phyloP scores from a whole-genome alignment of 2,329 filamentous ascomycete species.

The Orbilia blumenaviensis region DNA sequence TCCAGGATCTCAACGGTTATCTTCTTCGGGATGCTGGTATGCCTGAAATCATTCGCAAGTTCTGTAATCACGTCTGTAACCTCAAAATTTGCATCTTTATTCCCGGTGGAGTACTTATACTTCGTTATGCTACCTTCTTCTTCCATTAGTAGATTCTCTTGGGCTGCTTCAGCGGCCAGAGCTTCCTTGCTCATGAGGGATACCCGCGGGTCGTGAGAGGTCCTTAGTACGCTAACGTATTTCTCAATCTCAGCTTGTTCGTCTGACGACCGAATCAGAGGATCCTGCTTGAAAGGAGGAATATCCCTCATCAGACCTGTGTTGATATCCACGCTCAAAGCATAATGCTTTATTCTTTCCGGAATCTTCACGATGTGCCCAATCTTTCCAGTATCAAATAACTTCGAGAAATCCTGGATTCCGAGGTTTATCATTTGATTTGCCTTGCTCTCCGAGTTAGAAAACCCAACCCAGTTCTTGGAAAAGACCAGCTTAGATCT shows the following conservation, averaged over 20 bases:
- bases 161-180: conserved; percentile 32
- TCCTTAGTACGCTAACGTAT: conserved; percentile 23
- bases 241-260: conserved; percentile 43
- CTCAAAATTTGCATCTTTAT: not conserved
- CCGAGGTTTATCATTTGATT: conserved; percentile 45
- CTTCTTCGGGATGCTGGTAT: conserved; percentile 29
- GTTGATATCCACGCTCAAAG: conserved; percentile 48
- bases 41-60: conserved; percentile 46
- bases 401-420: conserved; percentile 41
- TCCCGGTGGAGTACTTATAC: conserved; percentile 16
- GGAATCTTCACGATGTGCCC: conserved; percentile 29
- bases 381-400: conserved; percentile 38
- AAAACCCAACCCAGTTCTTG: conserved; percentile 35
- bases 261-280: conserved; percentile 35
- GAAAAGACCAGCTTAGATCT: conserved; percentile 28
- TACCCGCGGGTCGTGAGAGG: conserved; percentile 34
- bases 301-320: conserved; percentile 49
- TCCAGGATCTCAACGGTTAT: conserved; percentile 51
- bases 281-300: conserved; percentile 13
- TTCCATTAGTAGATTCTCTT: conserved; percentile 30
- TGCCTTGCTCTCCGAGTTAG: not conserved
- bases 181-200: conserved; percentile 33
- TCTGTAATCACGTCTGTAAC: conserved; percentile 41
- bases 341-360: conserved; percentile 42
- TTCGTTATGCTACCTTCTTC: conserved; percentile 39